phyloP scores from a whole-genome alignment of 2,329 filamentous ascomycete genomes.

The Penicillium verrucosum region DNA sequence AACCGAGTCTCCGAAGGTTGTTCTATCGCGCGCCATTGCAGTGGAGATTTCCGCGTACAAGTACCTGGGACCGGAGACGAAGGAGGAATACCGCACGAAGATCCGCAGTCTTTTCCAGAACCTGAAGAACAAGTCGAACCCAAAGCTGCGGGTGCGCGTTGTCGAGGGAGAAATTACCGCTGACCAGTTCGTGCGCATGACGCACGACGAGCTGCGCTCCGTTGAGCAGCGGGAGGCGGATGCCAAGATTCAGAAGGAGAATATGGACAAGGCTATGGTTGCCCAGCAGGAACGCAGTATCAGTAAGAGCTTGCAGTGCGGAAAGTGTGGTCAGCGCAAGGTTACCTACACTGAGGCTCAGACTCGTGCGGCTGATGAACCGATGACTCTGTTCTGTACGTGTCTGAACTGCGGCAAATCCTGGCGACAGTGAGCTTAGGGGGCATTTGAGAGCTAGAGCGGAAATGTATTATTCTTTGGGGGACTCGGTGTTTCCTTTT shows the following conservation, averaged over 20 bases:
- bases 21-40: conserved; percentile 64
- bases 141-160: conserved; percentile 70
- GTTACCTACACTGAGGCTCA: conserved; percentile 96
- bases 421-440: conserved; percentile 40
- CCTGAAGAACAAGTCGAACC: conserved; percentile 88
- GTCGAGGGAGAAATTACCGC: conserved; percentile 69
- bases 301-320: conserved; percentile 80
- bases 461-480: conserved; percentile 16
- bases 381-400: conserved; percentile 54
- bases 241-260: conserved; percentile 75
- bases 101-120: conserved; percentile 92
- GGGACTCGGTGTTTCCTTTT: conserved; percentile 13
- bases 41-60: conserved; percentile 75
- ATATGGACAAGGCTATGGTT: conserved; percentile 96
- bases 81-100: conserved; percentile 75
- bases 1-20: conserved; percentile 55
- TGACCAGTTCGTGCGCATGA: conserved; percentile 78
- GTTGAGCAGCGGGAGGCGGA: conserved; percentile 76
- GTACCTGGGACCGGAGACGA: conserved; percentile 66
- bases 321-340: conserved; percentile 88
- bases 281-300: conserved; percentile 89
- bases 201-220: conserved; percentile 85
- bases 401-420: conserved; percentile 49
- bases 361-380: conserved; percentile 92
- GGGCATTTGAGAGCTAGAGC: not conserved